Evolutionary conservation across 1,139 yeast species (phyloP), one percentile per base, ranked within the genome.

Genomic region (Lodderomyces metapsilosis): DNA sequence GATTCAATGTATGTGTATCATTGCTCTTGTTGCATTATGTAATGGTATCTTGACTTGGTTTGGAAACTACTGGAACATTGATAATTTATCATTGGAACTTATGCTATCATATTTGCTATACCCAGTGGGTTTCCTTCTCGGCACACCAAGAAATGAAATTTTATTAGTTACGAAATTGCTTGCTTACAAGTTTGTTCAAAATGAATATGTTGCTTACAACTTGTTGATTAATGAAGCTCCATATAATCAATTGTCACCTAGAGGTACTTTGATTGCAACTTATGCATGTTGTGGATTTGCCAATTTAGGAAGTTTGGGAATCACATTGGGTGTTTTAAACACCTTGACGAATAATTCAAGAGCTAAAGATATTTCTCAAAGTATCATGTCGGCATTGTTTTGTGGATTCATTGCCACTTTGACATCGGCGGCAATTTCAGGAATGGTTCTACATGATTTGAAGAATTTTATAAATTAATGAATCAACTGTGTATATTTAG

Each of bases 281-380:
- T 81, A 79, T 51, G 80, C 84, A 10, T 71, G 79, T 38, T 80
- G 85, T 67, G 85, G 86, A 1, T 81, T 80, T 58, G 76, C 84
- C 34, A 81, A 81, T 60, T 65, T 81, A 46, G 86, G 86, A 27
- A 76, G 84, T 4, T 66, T 81, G 50, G 86, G 84, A 54, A 79
- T 80, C 43, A 81, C 80, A 47, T 64, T 81, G 52, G 85, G 85
- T 55, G 85, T 81, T 23, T 69, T 81, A 50, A 75, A 78, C 49
- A 72, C 80, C 42, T 63, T 81, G 51, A 81, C 84, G 36, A 82
- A 82, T 38, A 65, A 68, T 31, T 64, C 74, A 45, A 61, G 74
- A 51, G 65, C 77, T 34, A 75, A 68, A 42, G 80, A 76, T 41
- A 71, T 81, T 45, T 67, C 84, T 5, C 47, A 62, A 27, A 58